These are phyloP conservation scores for Apiotrichum domesticum DNA, from an alignment of 1,284 basidiomycete genomes.

Conservation along the genomic window DNA sequence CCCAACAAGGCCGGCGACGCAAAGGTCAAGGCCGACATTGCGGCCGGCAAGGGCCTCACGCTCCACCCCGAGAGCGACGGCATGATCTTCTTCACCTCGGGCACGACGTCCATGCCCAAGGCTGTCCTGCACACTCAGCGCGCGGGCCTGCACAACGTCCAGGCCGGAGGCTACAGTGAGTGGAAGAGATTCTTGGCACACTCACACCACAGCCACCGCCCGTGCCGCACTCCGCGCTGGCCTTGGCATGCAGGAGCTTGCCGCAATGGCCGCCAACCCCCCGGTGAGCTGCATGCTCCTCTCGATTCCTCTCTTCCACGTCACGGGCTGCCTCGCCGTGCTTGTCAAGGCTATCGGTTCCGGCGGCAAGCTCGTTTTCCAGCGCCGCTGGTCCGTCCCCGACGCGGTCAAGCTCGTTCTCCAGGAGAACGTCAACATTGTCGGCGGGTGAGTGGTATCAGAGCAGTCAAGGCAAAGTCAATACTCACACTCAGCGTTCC, in stretches of 20 bases:
- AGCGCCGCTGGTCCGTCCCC: conserved; percentile 30
- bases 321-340: conserved; percentile 40
- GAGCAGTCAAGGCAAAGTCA: too few relatives aligned
- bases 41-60: conserved; percentile 6
- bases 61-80: conserved; percentile 35
- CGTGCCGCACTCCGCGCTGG: conserved; percentile 32
- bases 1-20: background rate
- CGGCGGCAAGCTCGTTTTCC: conserved; percentile 35
- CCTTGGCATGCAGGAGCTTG: background rate
- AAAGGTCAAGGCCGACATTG: background rate
- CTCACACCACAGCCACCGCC: background rate
- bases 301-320: conserved; percentile 42
- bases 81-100: conserved; percentile 36
- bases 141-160: conserved; percentile 2
- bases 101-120: conserved; percentile 4
- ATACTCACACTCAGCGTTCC: conserved; percentile 23
- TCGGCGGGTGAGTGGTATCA: conserved; percentile 20
- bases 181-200: too few relatives aligned
- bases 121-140: conserved; percentile 3
- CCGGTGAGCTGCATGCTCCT: conserved; percentile 13
- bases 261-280: background rate
- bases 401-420: conserved; percentile 31
- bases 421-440: conserved; percentile 30
- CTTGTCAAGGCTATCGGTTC: conserved; percentile 30
- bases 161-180: background rate